Percentiles rank a stretch among this genome's conserved stretches.
Evolutionary conservation across 1,139 yeast species (phyloP).

Genomic region (Candida anutae): DNA sequence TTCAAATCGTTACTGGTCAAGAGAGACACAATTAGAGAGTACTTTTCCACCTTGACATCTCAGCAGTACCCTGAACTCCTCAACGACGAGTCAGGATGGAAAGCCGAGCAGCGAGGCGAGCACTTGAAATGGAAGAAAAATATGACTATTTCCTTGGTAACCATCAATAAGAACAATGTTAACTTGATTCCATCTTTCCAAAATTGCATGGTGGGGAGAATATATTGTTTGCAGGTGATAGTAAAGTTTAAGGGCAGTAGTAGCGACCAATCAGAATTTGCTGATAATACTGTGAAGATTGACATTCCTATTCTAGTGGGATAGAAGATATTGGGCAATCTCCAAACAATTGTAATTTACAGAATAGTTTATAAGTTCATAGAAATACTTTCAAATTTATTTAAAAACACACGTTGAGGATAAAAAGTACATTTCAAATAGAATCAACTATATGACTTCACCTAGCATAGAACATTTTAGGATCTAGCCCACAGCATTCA

Average conservation of each 20-base stretch:
- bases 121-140: conserved; percentile 23
- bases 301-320: conserved; percentile 41
- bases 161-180: conserved; percentile 30
- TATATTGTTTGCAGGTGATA: conserved; percentile 33
- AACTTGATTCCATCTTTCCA: conserved; percentile 38
- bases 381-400: no score
- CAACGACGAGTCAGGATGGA: conserved; percentile 22
- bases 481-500: no score
- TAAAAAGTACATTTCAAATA: no score
- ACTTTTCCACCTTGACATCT: conserved; percentile 21
- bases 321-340: conserved; percentile 7
- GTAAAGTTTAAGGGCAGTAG: conserved; percentile 34
- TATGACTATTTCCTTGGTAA: conserved; percentile 22
- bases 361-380: no score
- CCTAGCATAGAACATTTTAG: no score
- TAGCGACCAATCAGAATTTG: conserved; percentile 26
- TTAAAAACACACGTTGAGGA: no score
- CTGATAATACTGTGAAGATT: conserved; percentile 26
- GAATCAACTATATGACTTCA: no score
- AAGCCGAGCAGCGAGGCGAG: conserved; percentile 11
- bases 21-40: conserved; percentile 34
- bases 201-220: conserved; percentile 36
- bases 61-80: conserved; percentile 16
- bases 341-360: no score
- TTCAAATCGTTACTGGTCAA: conserved; percentile 33